These are phyloP conservation scores for Marasmius fiardii DNA, from an alignment of 1,284 basidiomycete species.

Conservation along the genomic window DNA sequence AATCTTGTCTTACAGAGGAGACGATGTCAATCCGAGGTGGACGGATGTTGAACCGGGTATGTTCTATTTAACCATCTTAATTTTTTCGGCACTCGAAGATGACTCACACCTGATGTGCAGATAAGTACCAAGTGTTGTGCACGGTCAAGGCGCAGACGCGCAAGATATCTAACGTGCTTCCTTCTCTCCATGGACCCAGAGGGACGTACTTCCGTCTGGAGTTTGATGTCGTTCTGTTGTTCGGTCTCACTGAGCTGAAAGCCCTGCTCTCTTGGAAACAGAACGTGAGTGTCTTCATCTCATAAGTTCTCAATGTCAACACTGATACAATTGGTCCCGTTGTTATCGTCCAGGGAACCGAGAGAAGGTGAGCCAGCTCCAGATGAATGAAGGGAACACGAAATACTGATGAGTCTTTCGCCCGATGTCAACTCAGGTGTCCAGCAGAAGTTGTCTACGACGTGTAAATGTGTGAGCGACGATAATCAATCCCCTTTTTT, in stretches of 20 bases:
- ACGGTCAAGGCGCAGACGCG: constrained; percentile 32
- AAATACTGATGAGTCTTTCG: not conserved
- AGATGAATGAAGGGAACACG: not conserved
- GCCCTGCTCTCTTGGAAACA: constrained; percentile 43
- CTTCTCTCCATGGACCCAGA: constrained; percentile 8
- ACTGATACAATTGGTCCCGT: not conserved
- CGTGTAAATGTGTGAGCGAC: too few species aligned
- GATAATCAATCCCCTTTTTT: too few species aligned
- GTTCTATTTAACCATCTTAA: too few species aligned
- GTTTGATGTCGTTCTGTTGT: constrained; percentile 37
- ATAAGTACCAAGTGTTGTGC: constrained; percentile 34
- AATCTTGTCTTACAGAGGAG: constrained; percentile 22
- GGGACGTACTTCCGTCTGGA: constrained; percentile 29
- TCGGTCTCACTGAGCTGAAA: constrained; percentile 44
- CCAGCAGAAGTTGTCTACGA: constrained; percentile 37
- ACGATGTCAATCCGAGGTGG: constrained; percentile 20
- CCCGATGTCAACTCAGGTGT: constrained; percentile 23
- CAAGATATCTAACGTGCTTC: constrained; percentile 6
- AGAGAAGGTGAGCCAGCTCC: not conserved
- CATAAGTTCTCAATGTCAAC: not conserved
- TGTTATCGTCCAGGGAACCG: not conserved
- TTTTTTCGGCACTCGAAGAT: too few species aligned
- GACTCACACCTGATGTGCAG: too few species aligned
- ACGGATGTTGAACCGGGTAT: constrained; percentile 22
- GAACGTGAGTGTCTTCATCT: constrained; percentile 26